Evolutionary conservation across 495 filamentous ascomycete species (phyloP), one percentile per base, ranked within the genome.

Genomic region (Filosporella fistucella): DNA sequence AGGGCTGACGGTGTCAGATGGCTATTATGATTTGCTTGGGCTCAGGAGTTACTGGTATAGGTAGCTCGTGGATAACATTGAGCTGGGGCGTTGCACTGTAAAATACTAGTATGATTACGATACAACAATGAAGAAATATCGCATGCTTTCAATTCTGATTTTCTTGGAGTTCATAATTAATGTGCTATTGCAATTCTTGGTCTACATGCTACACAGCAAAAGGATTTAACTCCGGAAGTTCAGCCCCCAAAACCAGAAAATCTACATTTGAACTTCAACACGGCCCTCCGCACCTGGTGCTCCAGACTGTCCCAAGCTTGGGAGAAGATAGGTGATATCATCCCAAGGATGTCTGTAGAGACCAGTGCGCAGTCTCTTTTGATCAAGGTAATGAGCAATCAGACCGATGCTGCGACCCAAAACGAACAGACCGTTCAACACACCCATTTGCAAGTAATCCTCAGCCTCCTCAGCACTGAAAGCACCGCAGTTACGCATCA

Each of bases 301-400:
- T 45, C 77, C 78, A 22, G 77, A 38, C 13, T 4, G 73, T 57
- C 77, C 75, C 52, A 96, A 75, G 68, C 75, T 86, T 56, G 91
- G 91, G 43, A 96, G 85, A 39, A 96, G 76, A 73, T 96, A 96
- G 51, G 91, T 96, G 66, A 96, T 96, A 67, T 94, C 89, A 66
- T 95, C 91, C 90, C 89, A 96, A 63, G 91, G 91, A 80, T 96
- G 93, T 67, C 93, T 85, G 85, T 98, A 98, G 55, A 98, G 80
- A 63, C 93, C 93, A 59, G 93, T 98, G 60, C 91, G 83, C 68
- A 98, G 80, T 66, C 93, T 81, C 89, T 98, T 98, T 78, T 98
- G 93, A 70, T 98, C 93, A 56, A 98, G 85, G 81, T 90, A 96
- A 76, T 98, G 93, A 55, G 93, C 93, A 84, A 97, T 98, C 57